These are phyloP conservation scores for Asterophora parasitica DNA, from an alignment of 768 basidiomycete species.

Conservation along the genomic window DNA sequence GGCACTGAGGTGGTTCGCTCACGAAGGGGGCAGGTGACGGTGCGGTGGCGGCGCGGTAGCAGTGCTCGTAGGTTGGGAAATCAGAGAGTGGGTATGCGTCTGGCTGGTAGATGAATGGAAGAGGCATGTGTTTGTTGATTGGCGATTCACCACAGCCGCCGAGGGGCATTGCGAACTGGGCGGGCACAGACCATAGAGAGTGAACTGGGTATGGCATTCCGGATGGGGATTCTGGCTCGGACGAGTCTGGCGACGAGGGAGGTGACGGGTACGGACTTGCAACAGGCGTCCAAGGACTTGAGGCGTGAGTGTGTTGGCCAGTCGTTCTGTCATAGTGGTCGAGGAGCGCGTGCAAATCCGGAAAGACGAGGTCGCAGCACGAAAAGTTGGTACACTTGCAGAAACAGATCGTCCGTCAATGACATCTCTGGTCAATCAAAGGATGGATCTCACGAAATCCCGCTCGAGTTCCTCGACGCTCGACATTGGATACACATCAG, in stretches of 20 bases:
- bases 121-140: background rate
- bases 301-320: background rate
- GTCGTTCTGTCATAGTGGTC: conserved; percentile 35
- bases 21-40: background rate
- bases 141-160: too few species aligned
- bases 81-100: conserved; percentile 12
- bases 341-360: conserved; percentile 41
- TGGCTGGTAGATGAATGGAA: conserved; percentile 6
- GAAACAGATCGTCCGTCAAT: background rate
- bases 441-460: conserved; percentile 13
- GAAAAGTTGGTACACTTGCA: conserved; percentile 30
- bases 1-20: background rate
- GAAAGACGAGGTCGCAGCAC: conserved; percentile 38
- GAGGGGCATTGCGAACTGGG: background rate
- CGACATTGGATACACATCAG: conserved; percentile 7
- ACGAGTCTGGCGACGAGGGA: conserved; percentile 8
- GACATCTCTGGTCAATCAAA: background rate
- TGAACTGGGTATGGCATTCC: background rate
- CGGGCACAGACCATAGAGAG: background rate
- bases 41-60: conserved; percentile 14
- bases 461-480: conserved; percentile 15
- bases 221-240: background rate
- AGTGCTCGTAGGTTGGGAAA: conserved; percentile 20
- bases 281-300: background rate
- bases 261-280: conserved; percentile 2